Base-by-base conservation (phyloP, 2,329 filamentous ascomycete species). In the Aspergillus glaucus region DNA sequence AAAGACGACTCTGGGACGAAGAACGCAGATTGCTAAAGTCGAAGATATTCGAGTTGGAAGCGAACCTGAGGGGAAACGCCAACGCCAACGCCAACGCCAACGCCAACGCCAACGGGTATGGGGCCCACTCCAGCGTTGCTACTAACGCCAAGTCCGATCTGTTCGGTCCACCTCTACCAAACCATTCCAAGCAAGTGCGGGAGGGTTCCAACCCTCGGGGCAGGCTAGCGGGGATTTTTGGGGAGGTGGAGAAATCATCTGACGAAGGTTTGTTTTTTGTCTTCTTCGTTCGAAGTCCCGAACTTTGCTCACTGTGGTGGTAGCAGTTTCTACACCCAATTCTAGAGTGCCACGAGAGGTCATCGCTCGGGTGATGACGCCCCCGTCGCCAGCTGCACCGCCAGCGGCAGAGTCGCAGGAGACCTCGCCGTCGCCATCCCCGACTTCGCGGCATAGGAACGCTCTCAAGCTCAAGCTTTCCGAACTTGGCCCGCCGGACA, bases 171-270 rank as follows among this genome's bases (percentile, higher is more conserved):
- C 54, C 48, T 44, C 30, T 22, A 24, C 39, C 50, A 30, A 40
- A 43, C 22, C 53, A 48, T 45, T 47, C 34, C 17, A 49, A 49
- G 19, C 71, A 71, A 44, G 65, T 74, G 43, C 75, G 72, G 73
- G 67, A 73, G 57, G 70, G 70, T 15, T 65, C 71, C 37, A 71
- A 67, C 53, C 65, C 64, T 36, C 62, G 61, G 37, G 58, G 59
- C 22, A 66, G 62, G 21, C 72, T 70, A 34, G 73, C 73, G 26
- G 65, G 73, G 50, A 69, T 74, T 26, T 75, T 75, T 52, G 61
- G 62, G 17, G 67, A 71, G n/a, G 55, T 62, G 22, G 61, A 62
- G 39, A 58, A 55, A 34, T 44, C 52, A 46, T 19, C 17, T 8
- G 37, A 40, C 17, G 15, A 40, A 10, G 37, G 37, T 19, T 14